Percentiles rank a stretch among this genome's conserved stretches.
phyloP scores from a whole-genome alignment of 257 asterid species.

The Solanum sitiens region DNA sequence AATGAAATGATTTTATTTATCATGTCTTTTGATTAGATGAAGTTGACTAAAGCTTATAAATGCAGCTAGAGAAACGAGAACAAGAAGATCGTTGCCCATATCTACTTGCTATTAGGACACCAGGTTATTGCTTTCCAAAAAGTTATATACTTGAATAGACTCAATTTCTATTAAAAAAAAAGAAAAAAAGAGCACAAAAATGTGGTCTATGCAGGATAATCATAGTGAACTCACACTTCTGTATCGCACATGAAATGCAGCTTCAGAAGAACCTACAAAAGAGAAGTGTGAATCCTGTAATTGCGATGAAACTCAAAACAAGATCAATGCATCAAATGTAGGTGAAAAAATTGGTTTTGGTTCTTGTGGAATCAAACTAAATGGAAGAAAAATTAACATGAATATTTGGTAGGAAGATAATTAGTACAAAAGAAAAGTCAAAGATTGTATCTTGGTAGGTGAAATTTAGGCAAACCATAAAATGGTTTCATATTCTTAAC shows the following conservation, averaged over 20 bases:
- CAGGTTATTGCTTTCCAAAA: constrained; percentile 2
- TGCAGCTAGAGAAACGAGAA: constrained; percentile 19
- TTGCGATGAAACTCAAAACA: background rate
- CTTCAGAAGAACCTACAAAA: background rate
- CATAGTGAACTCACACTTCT: background rate
- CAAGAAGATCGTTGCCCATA: constrained; percentile 11
- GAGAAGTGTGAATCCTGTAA: background rate
- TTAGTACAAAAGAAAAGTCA: too few species aligned
- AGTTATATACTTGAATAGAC: background rate
- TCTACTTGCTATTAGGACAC: constrained; percentile 18
- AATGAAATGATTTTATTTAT: background rate
- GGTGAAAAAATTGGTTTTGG: too few species aligned
- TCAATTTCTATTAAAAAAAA: background rate
- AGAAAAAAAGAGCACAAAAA: background rate
- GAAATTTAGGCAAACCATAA: too few species aligned
- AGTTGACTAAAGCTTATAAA: background rate
- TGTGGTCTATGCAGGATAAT: background rate
- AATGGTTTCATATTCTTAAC: too few species aligned
- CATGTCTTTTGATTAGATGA: background rate
- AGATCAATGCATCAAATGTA: background rate
- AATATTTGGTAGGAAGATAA: too few species aligned
- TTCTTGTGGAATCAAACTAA: too few species aligned
- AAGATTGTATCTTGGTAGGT: too few species aligned
- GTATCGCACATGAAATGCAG: background rate
- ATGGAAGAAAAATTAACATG: too few species aligned